A percentile compares a stretch with the other conserved stretches of the same genome.
phyloP scores from a whole-genome alignment of 2,329 filamentous ascomycete species.

The Fusarium pseudocircinatum region DNA sequence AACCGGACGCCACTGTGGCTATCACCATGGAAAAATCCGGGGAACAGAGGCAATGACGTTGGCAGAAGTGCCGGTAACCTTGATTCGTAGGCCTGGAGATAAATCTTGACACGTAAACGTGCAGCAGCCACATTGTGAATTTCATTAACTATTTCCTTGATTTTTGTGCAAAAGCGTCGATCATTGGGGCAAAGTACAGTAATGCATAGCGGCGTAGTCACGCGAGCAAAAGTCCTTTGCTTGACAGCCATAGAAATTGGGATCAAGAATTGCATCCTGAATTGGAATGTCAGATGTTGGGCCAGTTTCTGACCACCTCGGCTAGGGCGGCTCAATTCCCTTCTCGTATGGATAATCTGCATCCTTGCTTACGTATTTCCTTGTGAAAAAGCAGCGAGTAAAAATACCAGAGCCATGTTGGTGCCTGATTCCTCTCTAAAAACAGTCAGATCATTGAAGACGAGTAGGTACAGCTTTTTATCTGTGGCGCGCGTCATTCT shows the following conservation, averaged over 20 bases:
- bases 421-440: background rate
- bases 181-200: background rate
- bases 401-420: background rate
- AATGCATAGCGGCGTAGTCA: background rate
- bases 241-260: background rate
- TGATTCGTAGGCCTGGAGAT: background rate
- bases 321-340: constrained; percentile 19
- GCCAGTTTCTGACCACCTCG: constrained; percentile 11
- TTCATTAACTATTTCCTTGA: background rate
- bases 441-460: background rate
- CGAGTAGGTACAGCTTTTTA: no score
- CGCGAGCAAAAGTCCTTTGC: background rate
- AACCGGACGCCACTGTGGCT: constrained; percentile 2
- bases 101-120: background rate
- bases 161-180: background rate
- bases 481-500: background rate
- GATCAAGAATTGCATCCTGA: background rate
- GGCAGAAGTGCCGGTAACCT: background rate
- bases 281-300: constrained; percentile 6
- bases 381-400: background rate
- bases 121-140: background rate
- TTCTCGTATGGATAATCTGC: constrained; percentile 21
- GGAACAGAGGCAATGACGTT: background rate
- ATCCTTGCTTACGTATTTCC: background rate
- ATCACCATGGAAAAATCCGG: background rate